A percentile compares a stretch with the other conserved stretches of the same genome.
These are phyloP conservation scores for Fusarium nygamai DNA, from an alignment of 2,329 filamentous ascomycete genomes.

Conservation along the genomic window DNA sequence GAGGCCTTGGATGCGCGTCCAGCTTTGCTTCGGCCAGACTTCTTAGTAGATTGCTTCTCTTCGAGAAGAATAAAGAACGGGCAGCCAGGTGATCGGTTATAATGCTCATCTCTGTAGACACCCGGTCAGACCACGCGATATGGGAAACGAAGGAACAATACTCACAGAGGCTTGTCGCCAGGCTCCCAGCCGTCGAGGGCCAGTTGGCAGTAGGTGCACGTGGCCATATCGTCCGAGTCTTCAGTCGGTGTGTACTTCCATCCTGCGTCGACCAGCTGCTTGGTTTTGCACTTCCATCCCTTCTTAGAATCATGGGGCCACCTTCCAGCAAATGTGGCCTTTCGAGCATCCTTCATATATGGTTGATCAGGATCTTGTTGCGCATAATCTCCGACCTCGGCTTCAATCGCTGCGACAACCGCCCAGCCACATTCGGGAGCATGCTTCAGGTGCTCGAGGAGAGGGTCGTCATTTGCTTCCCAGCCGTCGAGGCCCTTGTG, in stretches of 20 bases:
- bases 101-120: slow-evolving; percentile 79
- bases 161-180: slow-evolving; percentile 86
- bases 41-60: slow-evolving; percentile 65
- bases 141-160: slow-evolving; percentile 25
- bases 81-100: slow-evolving; percentile 80
- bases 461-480: slow-evolving; percentile 86
- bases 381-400: slow-evolving; percentile 68
- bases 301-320: slow-evolving; percentile 93
- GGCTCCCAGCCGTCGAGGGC: slow-evolving; percentile 95
- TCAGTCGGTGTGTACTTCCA: slow-evolving; percentile 92
- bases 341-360: slow-evolving; percentile 79
- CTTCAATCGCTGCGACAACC: slow-evolving; percentile 71
- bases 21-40: slow-evolving; percentile 62
- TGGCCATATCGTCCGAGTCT: slow-evolving; percentile 88
- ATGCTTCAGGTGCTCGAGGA: slow-evolving; percentile 86
- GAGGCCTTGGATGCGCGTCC: slow-evolving; percentile 74
- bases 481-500: slow-evolving; percentile 87
- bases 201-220: slow-evolving; percentile 89
- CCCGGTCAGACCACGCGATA: slow-evolving; percentile 36
- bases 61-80: slow-evolving; percentile 80
- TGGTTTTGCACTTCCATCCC: slow-evolving; percentile 88
- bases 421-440: slow-evolving; percentile 89
- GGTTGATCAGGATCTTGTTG: slow-evolving; percentile 79
- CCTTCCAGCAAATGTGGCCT: slow-evolving; percentile 80
- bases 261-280: slow-evolving; percentile 91